Conservation (phyloP, 768 basidiomycete species). For the Strobilomyces echinocephalus region DNA sequence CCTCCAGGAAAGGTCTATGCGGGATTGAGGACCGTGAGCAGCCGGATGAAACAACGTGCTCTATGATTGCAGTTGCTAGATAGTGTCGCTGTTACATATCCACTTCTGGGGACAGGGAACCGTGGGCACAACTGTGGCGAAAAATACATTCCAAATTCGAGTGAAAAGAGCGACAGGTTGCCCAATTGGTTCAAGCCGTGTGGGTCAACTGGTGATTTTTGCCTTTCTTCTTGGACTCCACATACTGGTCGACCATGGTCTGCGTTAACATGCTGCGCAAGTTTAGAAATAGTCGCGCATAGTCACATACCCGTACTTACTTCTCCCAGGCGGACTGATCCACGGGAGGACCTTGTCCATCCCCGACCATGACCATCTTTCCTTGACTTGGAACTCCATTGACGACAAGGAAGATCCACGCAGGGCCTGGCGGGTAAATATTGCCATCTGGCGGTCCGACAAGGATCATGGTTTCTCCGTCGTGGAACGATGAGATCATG, state of each 20-base stretch:
- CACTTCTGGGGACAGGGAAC: slow-evolving; percentile 3
- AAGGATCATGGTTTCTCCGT: slow-evolving; percentile 47
- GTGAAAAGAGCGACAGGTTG: not conserved
- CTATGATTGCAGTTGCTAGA: slow-evolving; percentile 39
- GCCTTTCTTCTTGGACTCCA: slow-evolving; percentile 31
- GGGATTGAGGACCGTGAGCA: slow-evolving; percentile 84
- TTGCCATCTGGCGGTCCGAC: slow-evolving; percentile 57
- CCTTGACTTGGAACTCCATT: slow-evolving; percentile 65
- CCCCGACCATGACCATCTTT: slow-evolving; percentile 61
- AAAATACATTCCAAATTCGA: not conserved
- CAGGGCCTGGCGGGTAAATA: slow-evolving; percentile 79
- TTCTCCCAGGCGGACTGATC: slow-evolving; percentile 52
- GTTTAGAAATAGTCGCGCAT: not conserved
- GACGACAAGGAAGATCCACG: slow-evolving; percentile 65
- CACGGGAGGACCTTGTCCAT: slow-evolving; percentile 55
- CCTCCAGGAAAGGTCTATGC: slow-evolving; percentile 95
- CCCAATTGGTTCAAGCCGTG: not conserved
- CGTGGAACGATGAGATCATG: slow-evolving; percentile 37
- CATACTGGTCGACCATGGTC: slow-evolving; percentile 49
- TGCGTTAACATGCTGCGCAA: slow-evolving; percentile 43
- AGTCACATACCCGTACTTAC: slow-evolving; percentile 36
- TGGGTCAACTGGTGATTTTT: slow-evolving; percentile 16
- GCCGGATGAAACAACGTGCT: slow-evolving; percentile 89
- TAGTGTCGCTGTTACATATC: slow-evolving; percentile 6
- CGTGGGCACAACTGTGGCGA: not conserved